Conservation (phyloP, 176 grass and related monocot species). For the Stipa capillata region DNA sequence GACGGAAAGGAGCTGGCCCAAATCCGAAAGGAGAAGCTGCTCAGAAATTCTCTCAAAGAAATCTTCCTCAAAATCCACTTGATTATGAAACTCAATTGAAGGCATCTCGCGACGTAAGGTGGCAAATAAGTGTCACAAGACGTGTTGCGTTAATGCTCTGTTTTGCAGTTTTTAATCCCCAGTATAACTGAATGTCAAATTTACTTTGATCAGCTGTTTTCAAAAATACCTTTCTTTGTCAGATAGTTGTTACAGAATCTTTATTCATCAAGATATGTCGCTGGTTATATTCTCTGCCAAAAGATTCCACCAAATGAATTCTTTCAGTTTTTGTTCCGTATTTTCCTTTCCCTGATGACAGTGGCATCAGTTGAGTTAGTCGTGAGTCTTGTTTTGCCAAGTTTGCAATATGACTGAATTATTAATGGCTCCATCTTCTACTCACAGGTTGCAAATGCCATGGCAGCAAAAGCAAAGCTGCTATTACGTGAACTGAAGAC, state of each 20-base stretch:
- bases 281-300: neutral
- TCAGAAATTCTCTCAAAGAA: slow-evolving; percentile 53
- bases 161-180: slow-evolving; percentile 1
- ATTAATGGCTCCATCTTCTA: slow-evolving; percentile 9
- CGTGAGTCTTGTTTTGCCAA: neutral
- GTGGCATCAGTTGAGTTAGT: neutral
- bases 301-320: neutral
- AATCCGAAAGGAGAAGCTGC: slow-evolving; percentile 41
- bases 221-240: neutral
- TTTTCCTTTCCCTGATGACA: neutral
- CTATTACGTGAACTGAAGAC: slow-evolving; percentile 89
- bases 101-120: slow-evolving; percentile 99
- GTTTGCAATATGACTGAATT: neutral
- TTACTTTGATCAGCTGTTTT: slow-evolving; percentile 2
- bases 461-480: slow-evolving; percentile 98
- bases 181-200: neutral
- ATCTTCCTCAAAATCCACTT: slow-evolving; percentile 61
- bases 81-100: slow-evolving; percentile 93
- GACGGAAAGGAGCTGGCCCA: slow-evolving; percentile 57
- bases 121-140: slow-evolving; percentile 62
- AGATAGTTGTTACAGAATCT: neutral
- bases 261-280: no score
- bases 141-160: slow-evolving; percentile 21
- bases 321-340: neutral
- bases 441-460: slow-evolving; percentile 90